Conservation (phyloP, 1,284 basidiomycete species). For the Pisolithus thermaeus region DNA sequence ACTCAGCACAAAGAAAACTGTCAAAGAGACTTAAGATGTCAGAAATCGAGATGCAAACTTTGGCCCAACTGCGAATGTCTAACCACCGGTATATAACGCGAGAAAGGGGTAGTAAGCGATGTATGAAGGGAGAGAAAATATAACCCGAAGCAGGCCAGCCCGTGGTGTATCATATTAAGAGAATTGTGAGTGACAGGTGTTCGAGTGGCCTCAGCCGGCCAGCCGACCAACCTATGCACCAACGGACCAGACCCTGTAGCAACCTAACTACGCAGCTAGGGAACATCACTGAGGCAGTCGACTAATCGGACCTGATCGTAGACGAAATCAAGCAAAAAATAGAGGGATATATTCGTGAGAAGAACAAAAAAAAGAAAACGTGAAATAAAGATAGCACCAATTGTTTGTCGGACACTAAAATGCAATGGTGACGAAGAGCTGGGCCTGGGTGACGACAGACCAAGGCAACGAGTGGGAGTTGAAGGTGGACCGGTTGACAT, state of each 20-base stretch:
- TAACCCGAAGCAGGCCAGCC: slow-evolving; percentile 16
- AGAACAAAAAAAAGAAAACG: neutral
- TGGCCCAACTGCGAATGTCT: too few relatives aligned
- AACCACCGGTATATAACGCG: neutral
- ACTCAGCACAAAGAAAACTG: too few relatives aligned
- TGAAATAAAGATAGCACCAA: slow-evolving; percentile 10
- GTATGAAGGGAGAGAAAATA: neutral
- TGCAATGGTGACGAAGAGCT: neutral
- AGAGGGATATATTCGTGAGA: neutral
- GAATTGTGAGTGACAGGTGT: neutral
- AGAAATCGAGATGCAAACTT: too few relatives aligned
- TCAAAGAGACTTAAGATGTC: too few relatives aligned
- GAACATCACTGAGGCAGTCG: slow-evolving; percentile 15
- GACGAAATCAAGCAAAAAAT: slow-evolving; percentile 4
- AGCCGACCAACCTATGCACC: slow-evolving; percentile 1
- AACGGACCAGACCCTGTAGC: slow-evolving; percentile 6
- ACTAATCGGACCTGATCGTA: slow-evolving; percentile 13
- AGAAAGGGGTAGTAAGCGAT: neutral
- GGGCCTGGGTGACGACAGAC: neutral
- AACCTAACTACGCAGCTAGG: slow-evolving; percentile 18
- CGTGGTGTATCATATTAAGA: slow-evolving; percentile 8
- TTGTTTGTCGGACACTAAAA: neutral
- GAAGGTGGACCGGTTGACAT: neutral
- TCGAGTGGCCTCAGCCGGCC: neutral
- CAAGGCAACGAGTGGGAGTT: neutral